These are phyloP conservation scores for Podospora anserina DNA, from an alignment of 495 filamentous ascomycete species.

Conservation along the genomic window DNA sequence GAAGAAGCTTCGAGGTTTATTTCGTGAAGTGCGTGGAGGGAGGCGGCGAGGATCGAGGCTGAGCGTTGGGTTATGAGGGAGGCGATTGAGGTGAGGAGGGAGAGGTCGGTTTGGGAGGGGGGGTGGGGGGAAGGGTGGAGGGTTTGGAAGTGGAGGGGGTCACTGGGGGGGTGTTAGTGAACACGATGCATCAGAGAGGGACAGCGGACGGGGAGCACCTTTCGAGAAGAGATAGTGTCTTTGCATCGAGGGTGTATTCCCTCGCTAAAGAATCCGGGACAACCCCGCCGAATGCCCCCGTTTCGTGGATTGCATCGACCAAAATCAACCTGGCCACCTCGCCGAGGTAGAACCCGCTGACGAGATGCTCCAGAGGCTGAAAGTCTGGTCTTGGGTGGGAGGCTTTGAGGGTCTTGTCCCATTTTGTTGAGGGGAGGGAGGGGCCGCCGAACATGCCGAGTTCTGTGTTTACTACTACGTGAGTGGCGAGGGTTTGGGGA, in stretches of 20 bases:
- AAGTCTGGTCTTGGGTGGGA: conserved; percentile 72
- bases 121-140: conserved; percentile 45
- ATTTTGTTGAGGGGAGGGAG: conserved; percentile 67
- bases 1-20: conserved; percentile 45
- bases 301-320: conserved; percentile 57
- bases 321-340: conserved; percentile 72
- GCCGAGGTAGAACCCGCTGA: conserved; percentile 78
- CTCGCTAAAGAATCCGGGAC: conserved; percentile 51
- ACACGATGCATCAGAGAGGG: background rate
- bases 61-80: conserved; percentile 59
- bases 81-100: conserved; percentile 50
- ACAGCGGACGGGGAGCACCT: conserved; percentile 34
- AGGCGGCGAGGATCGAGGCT: conserved; percentile 59
- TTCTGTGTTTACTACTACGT: conserved; percentile 79
- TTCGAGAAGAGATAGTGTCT: conserved; percentile 58
- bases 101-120: conserved; percentile 49
- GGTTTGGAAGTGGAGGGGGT: conserved; percentile 36
- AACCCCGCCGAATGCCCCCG: conserved; percentile 54
- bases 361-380: conserved; percentile 80
- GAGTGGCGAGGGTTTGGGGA: conserved; percentile 46
- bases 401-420: conserved; percentile 63
- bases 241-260: conserved; percentile 60
- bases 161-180: conserved; percentile 29
- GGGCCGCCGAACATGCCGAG: conserved; percentile 75
- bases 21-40: conserved; percentile 59